Conservation (phyloP, 2,329 filamentous ascomycete genomes). For the Ilyonectria sp. region DNA sequence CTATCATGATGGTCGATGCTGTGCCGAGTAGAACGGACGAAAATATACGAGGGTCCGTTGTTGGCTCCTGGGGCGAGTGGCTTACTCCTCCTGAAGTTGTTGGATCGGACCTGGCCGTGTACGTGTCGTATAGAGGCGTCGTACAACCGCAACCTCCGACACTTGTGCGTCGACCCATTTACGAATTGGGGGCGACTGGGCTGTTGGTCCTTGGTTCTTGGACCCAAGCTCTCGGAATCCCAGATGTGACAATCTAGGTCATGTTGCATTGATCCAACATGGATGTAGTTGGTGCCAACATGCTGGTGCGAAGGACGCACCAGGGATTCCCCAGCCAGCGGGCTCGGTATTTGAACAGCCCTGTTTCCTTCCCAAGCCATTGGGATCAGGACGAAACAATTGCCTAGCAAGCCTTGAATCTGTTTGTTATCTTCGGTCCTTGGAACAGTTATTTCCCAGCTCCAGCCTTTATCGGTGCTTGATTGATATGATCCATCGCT, state of each 20-base stretch:
- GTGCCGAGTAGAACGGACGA: conserved; percentile 40
- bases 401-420: conserved; percentile 2
- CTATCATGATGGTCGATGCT: conserved; percentile 22
- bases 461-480: neutral
- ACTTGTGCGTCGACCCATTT: conserved; percentile 34
- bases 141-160: conserved; percentile 42
- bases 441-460: neutral
- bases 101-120: conserved; percentile 37
- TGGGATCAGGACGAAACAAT: conserved; percentile 22
- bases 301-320: conserved; percentile 25
- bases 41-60: conserved; percentile 43
- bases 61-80: conserved; percentile 48
- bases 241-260: conserved; percentile 44
- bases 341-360: conserved; percentile 41
- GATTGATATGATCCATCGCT: neutral
- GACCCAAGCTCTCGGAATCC: conserved; percentile 47
- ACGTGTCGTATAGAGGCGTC: neutral
- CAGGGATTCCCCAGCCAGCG: conserved; percentile 26
- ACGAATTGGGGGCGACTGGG: neutral
- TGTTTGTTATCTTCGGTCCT: neutral
- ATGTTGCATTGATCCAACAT: conserved; percentile 42
- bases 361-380: conserved; percentile 25
- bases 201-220: conserved; percentile 31
- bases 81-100: conserved; percentile 24
- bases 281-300: conserved; percentile 38